A percentile compares a stretch with the other conserved stretches of the same genome.
Conservation (phyloP, 441 rosid genomes). For the Gossypium trilobum region DNA sequence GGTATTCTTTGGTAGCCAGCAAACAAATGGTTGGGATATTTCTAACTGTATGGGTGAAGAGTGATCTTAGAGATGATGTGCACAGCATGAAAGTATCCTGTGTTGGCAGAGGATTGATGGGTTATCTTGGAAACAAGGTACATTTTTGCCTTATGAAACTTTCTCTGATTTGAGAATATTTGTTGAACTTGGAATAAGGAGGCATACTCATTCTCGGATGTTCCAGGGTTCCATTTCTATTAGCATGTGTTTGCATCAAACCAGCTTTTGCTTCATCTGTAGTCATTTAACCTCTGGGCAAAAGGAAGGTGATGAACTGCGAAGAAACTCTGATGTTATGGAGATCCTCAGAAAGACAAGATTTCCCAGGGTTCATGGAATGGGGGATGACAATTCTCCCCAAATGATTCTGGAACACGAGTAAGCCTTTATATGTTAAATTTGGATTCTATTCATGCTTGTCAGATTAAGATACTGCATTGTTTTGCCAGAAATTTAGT, state of each 20-base stretch:
- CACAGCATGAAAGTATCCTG: conserved; percentile 61
- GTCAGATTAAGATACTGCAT: neutral
- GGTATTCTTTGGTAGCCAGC: conserved; percentile 60
- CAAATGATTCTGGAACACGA: conserved; percentile 83
- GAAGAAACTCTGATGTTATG: conserved; percentile 93
- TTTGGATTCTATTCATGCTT: conserved; percentile 3
- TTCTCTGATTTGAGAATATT: conserved; percentile 11
- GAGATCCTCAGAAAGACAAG: conserved; percentile 94
- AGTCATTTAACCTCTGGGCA: conserved; percentile 96
- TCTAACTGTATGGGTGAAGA: conserved; percentile 63
- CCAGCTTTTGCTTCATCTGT: conserved; percentile 97
- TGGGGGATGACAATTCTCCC: conserved; percentile 64
- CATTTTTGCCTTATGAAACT: conserved; percentile 1
- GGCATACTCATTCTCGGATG: conserved; percentile 24
- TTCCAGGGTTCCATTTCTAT: conserved; percentile 83
- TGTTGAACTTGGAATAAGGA: conserved; percentile 9
- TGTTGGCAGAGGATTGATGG: conserved; percentile 82
- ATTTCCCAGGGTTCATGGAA: conserved; percentile 69
- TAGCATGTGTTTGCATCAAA: conserved; percentile 91
- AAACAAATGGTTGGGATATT: conserved; percentile 80
- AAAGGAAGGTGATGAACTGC: conserved; percentile 92
- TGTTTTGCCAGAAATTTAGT: neutral
- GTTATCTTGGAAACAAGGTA: conserved; percentile 83
- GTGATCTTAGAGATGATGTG: conserved; percentile 50
- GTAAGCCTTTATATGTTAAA: conserved; percentile 33